phyloP scores from a whole-genome alignment of 257 asterid species.

The Lantana camara region DNA sequence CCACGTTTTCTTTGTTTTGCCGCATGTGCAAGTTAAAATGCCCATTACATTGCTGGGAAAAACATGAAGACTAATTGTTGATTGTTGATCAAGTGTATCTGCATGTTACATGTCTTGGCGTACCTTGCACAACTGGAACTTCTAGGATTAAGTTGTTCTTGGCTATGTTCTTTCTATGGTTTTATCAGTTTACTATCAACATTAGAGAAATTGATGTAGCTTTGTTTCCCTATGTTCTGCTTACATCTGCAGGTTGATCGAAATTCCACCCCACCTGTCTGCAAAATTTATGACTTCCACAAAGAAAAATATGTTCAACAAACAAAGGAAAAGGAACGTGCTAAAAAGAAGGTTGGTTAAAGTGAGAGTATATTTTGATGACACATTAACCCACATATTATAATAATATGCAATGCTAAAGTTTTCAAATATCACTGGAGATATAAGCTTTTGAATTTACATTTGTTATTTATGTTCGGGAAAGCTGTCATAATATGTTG shows the following conservation, averaged over 20 bases:
- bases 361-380: neutral
- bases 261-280: slow-evolving; percentile 68
- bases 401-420: neutral
- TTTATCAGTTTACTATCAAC: neutral
- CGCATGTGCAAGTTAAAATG: neutral
- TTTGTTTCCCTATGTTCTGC: slow-evolving; percentile 25
- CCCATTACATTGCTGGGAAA: neutral
- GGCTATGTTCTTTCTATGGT: neutral
- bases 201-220: slow-evolving; percentile 15
- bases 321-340: slow-evolving; percentile 63
- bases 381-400: neutral
- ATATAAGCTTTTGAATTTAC: neutral
- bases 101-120: neutral
- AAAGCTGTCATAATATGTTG: neutral
- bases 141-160: neutral
- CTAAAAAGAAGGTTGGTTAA: slow-evolving; percentile 56
- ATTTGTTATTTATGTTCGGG: slow-evolving; percentile 7
- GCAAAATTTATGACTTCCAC: slow-evolving; percentile 73
- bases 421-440: neutral
- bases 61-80: slow-evolving; percentile 4
- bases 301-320: slow-evolving; percentile 61
- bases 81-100: neutral
- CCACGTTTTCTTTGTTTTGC: neutral
- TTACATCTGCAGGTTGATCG: slow-evolving; percentile 61
- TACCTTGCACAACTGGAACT: slow-evolving; percentile 10